These are phyloP conservation scores for Lagenaria siceraria DNA, from an alignment of 306 rosid species.

Conservation along the genomic window DNA sequence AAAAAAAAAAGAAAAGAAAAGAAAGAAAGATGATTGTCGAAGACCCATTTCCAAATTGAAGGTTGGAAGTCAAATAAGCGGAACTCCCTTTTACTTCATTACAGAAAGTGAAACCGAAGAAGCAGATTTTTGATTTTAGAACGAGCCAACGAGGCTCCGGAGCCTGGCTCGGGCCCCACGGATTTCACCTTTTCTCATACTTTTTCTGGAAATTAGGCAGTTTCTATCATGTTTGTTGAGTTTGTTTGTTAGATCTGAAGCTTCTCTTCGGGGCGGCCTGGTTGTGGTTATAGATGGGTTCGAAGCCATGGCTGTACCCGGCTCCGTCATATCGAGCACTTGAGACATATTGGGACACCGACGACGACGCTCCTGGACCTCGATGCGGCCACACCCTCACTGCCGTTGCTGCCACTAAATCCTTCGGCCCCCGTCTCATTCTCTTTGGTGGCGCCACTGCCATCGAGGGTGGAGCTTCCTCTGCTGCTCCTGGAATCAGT, in stretches of 20 bases:
- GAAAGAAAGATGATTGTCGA: background rate
- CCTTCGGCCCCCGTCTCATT: conserved; percentile 75
- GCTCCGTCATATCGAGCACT: conserved; percentile 66
- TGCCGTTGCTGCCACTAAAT: conserved; percentile 76
- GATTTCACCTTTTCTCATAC: background rate
- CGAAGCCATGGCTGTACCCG: conserved; percentile 87
- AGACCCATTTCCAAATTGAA: background rate
- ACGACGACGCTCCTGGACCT: conserved; percentile 90
- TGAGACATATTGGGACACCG: conserved; percentile 72
- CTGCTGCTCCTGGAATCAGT: conserved; percentile 94
- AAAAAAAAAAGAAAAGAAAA: too few relatives aligned
- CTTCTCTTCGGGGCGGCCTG: background rate
- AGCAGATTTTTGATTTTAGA: background rate
- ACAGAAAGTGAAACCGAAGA: background rate
- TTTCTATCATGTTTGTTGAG: conserved; percentile 14
- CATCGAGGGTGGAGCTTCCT: conserved; percentile 75
- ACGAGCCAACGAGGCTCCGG: conserved; percentile 25
- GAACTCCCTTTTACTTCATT: background rate
- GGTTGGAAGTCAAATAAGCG: background rate
- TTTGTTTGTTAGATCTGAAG: conserved; percentile 7
- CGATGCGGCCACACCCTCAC: conserved; percentile 89
- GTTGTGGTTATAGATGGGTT: conserved; percentile 33
- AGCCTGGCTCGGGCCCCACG: conserved; percentile 34
- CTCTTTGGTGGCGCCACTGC: conserved; percentile 97
- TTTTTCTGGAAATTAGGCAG: background rate